Percentiles rank a stretch among this genome's conserved stretches.
Conservation (phyloP, 352 stramenopile species). For the Pythium vanterpoolii region DNA sequence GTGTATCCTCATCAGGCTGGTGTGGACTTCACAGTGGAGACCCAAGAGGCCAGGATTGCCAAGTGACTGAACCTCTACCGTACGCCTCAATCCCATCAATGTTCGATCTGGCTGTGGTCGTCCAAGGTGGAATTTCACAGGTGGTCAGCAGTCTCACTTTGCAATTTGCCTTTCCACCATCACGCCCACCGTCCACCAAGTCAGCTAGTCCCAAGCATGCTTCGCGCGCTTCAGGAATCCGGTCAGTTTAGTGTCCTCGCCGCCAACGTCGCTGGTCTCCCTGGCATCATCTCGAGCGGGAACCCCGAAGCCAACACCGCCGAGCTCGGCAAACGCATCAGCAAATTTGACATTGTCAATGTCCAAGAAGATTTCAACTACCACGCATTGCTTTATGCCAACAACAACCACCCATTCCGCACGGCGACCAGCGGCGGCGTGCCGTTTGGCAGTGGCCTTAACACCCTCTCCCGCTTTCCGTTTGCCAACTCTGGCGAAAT, state of each 20-base stretch:
- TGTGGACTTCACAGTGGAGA: no score
- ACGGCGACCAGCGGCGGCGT: constrained; percentile 34
- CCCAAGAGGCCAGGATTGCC: no score
- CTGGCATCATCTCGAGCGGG: constrained; percentile 41
- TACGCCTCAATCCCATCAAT: not conserved
- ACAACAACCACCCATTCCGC: constrained; percentile 37
- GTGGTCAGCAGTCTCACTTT: constrained; percentile 1
- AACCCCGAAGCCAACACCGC: constrained; percentile 39
- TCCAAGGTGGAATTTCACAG: not conserved
- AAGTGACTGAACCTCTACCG: no score
- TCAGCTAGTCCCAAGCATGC: constrained; percentile 20
- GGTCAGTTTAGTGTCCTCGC: constrained; percentile 36
- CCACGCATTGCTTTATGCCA: constrained; percentile 31
- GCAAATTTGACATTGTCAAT: constrained; percentile 23
- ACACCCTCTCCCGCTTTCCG: constrained; percentile 39
- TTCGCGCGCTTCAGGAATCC: constrained; percentile 33
- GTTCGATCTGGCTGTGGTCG: not conserved
- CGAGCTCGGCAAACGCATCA: constrained; percentile 44
- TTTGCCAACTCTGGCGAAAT: constrained; percentile 38
- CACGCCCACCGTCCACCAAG: not conserved
- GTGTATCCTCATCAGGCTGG: no score
- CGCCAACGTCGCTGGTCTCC: constrained; percentile 44
- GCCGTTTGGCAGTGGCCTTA: constrained; percentile 43
- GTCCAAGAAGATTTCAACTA: constrained; percentile 25
- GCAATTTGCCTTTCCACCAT: not conserved